These are phyloP conservation scores for Dittrichia graveolens DNA, from an alignment of 129 eudicot genomes.

Conservation along the genomic window DNA sequence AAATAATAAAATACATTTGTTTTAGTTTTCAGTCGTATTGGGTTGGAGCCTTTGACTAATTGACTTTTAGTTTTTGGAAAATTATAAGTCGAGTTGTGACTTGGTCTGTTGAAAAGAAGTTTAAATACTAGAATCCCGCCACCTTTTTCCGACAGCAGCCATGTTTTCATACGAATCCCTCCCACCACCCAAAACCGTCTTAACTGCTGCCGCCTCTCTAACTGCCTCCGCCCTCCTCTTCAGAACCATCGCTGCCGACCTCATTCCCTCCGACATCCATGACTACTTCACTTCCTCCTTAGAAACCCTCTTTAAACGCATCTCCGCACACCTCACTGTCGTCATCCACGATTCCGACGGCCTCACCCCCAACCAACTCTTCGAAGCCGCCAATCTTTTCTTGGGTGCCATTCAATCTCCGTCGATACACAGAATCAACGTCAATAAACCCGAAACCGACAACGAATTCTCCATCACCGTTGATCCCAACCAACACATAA, in stretches of 20 bases:
- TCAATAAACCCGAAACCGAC: conserved; percentile 43
- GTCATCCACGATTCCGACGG: conserved; percentile 60
- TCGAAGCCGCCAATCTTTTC: conserved; percentile 48
- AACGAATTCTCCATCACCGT: conserved; percentile 39
- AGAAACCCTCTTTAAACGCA: conserved; percentile 26
- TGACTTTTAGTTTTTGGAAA: too few relatives aligned
- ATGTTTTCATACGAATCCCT: conserved; percentile 32
- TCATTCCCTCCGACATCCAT: conserved; percentile 43
- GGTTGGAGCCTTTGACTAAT: too few relatives aligned
- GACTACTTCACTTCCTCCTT: conserved; percentile 32
- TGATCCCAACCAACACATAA: conserved; percentile 46
- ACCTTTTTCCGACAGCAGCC: neutral
- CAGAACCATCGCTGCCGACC: conserved; percentile 44
- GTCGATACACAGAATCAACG: conserved; percentile 42
- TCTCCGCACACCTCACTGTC: conserved; percentile 54
- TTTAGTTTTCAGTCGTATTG: too few relatives aligned
- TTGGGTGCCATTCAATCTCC: conserved; percentile 44
- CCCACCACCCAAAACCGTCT: conserved; percentile 43
- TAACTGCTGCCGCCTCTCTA: conserved; percentile 49
- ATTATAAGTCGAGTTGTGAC: too few relatives aligned
- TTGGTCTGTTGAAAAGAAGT: too few relatives aligned
- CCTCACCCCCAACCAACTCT: conserved; percentile 59
- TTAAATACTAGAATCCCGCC: neutral
- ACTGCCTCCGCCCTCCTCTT: conserved; percentile 53
- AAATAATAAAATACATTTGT: too few relatives aligned